Evolutionary conservation across 352 stramenopile species (phyloP), one percentile per base, ranked within the genome.

Genomic region (Globisporangium okanoganense): DNA sequence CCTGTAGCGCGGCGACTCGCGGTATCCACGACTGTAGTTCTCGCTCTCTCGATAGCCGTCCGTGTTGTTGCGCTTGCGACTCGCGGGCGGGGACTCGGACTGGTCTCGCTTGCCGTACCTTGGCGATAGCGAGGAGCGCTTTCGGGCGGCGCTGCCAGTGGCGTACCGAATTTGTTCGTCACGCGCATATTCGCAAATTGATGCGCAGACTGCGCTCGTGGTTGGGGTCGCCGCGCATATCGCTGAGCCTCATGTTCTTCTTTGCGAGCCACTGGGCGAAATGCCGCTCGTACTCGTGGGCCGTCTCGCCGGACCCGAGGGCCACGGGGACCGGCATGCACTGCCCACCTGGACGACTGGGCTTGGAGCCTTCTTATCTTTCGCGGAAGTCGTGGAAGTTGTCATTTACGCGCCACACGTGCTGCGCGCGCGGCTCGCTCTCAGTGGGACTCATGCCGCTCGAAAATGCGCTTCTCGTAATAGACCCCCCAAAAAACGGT

Each of bases 121-220:
- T 29, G 44, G 14, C 10, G 35, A 36, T 13, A 14, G 38, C 18
- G 3, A 44, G 12, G 12, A 31, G 33, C 29, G 29, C 12, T 40
- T 16, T n/a, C n/a, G 35, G n/a, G 4, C 29, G 25, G 5, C 25
- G 29, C 8, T 9, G 13, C 35, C 35, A 40, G 35, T 6, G 24
- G 18, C 50, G 25, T 40, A 22, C 35, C 35, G 5, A 9, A 4
- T 5, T 13, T 5, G 35, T 40, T 40, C 35, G 13, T 29, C 9
- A 48, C 53, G 22, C 62, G 56, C 20, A 51, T 35, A 13, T 63
- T 57, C 2, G 61, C 61, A 58, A 66, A 24, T 36, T 45, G 20
- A 66, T 66, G 24, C 66, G 66, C 2, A 54, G n/a, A 1, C 16
- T 51, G n/a, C 66, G 62, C 31, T 73, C 66, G 10, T 40, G 31